These are phyloP conservation scores for Quercus glauca DNA, from an alignment of 306 rosid species.

Conservation along the genomic window DNA sequence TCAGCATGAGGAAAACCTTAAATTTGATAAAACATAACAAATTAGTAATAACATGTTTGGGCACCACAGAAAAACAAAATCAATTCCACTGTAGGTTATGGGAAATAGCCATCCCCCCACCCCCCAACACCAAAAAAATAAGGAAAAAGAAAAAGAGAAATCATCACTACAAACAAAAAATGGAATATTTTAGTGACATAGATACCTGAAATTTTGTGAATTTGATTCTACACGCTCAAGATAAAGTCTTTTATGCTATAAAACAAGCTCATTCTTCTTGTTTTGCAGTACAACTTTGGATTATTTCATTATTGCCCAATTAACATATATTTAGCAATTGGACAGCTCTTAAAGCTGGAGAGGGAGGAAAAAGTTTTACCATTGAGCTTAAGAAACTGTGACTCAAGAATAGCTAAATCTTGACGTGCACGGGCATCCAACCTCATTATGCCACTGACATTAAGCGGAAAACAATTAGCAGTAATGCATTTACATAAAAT, in stretches of 20 bases:
- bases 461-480: constrained; percentile 26
- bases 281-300: neutral
- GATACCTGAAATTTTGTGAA: too few species aligned
- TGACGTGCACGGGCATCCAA: constrained; percentile 86
- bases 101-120: neutral
- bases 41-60: neutral
- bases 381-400: constrained; percentile 81
- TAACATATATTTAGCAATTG: constrained; percentile 1
- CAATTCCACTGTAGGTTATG: neutral
- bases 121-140: neutral
- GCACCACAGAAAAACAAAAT: neutral
- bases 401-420: constrained; percentile 86
- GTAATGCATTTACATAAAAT: constrained; percentile 8
- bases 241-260: neutral
- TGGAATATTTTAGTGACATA: neutral
- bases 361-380: constrained; percentile 45
- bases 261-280: neutral
- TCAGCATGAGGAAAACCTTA: constrained; percentile 14
- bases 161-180: neutral
- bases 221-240: neutral
- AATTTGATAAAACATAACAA: neutral
- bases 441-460: constrained; percentile 82
- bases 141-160: neutral
- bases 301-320: neutral
- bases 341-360: neutral